phyloP scores from a whole-genome alignment of 2,329 filamentous ascomycete genomes.

The Penicillium thymicola region DNA sequence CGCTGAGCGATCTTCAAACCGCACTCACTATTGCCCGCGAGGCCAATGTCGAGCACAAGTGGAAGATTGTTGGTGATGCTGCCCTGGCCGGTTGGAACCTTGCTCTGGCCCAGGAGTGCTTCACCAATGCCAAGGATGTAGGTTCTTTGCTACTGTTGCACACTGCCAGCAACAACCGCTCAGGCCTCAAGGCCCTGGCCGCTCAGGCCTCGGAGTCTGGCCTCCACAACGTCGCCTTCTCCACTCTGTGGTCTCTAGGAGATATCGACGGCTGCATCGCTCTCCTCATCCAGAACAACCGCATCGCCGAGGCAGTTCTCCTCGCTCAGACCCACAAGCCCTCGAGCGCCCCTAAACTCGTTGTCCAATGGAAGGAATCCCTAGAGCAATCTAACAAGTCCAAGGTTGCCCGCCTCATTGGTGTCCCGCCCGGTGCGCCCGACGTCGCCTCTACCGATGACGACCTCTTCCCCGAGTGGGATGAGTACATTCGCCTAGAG shows the following conservation, averaged over 20 bases:
- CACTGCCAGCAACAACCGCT: conserved; percentile 75
- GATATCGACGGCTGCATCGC: conserved; percentile 79
- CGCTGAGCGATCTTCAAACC: conserved; percentile 77
- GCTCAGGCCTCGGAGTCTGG: conserved; percentile 71
- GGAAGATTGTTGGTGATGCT: conserved; percentile 95
- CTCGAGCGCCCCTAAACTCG: conserved; percentile 64
- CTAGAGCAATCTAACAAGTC: conserved; percentile 82
- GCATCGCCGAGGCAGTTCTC: conserved; percentile 80
- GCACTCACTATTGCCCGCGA: conserved; percentile 79
- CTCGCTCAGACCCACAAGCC: conserved; percentile 97
- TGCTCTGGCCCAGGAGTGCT: conserved; percentile 85
- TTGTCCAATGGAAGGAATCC: conserved; percentile 74
- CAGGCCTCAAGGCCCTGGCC: conserved; percentile 70
- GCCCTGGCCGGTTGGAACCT: conserved; percentile 86
- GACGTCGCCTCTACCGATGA: conserved; percentile 54
- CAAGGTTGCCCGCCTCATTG: conserved; percentile 79
- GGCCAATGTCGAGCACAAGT: conserved; percentile 91
- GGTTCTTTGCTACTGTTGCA: conserved; percentile 85
- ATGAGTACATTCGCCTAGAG: conserved; percentile 81
- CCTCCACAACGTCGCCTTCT: conserved; percentile 90
- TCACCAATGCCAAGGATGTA: conserved; percentile 83
- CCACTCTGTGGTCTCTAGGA: conserved; percentile 79
- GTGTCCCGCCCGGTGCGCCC: conserved; percentile 70
- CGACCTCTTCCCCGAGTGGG: conserved; percentile 95
- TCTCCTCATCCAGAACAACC: conserved; percentile 72